Evolutionary conservation across 495 filamentous ascomycete species (phyloP), one percentile per base, ranked within the genome.

Genomic region (Paragyromitra xinjiangensis): DNA sequence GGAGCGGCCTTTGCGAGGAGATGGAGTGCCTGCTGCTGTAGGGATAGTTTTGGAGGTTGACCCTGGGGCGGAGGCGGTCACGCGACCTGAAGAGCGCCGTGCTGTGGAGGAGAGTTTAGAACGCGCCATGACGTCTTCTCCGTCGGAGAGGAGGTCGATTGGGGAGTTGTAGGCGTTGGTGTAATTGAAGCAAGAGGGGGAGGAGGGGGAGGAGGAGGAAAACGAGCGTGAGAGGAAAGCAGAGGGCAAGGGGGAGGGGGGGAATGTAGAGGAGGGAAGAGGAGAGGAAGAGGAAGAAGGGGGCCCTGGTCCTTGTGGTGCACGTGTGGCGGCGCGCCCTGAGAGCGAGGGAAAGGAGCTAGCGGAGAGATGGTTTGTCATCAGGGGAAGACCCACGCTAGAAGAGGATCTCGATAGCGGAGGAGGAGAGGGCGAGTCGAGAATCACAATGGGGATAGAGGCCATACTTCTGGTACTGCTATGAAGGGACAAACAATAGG

Each of bases 121-220:
- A 65, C 61, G 73, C 40, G 69, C 61, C 74, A 77, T 77, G 48
- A 48, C 48, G 61, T 73, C 59, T 42, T 73, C 70, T 19, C 40
- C 48, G 70, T 73, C 70, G 12, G 29, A 39, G 48, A 67, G 61
- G 26, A 73, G 34, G 11, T 9, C 63, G 34, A 69, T 34, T 29
- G 73, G 55, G 40, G 58, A 45, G 69, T 39, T 44, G 26, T 59
- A 63, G 9, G 56, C 29, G 48, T 56, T 73, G 7, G 16, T 66
- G 22, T 7, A 12, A 12, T 50, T 71, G 22, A 37, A 3, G 56
- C 37, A 16, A 14, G 68, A 44, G 19, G 9, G 29, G 39, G 22
- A 4, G 29, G 42, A 6, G 68, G 26, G 14, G 11, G 5, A 58
- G 4, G 37, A 26, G 3, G 51, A 58, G 22, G 66, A n/a, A 24